phyloP scores from a whole-genome alignment of 176 grass and related monocot genomes.

The Carex littledalei region DNA sequence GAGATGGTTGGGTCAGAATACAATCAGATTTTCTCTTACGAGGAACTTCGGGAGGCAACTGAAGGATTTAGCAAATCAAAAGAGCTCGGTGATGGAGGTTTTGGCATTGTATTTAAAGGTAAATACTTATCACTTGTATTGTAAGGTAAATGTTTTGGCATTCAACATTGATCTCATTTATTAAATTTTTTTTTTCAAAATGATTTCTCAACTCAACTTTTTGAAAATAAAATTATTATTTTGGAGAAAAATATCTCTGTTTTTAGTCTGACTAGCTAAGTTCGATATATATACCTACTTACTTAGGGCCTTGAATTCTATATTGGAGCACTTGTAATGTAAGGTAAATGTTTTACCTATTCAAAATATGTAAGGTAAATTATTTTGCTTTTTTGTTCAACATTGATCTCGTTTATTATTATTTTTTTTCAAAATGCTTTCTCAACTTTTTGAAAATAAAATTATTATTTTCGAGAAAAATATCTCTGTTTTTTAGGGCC shows the following conservation, averaged over 20 bases:
- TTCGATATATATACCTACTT: too few species aligned
- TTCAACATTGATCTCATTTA: not conserved
- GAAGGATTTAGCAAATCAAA: conserved; percentile 55
- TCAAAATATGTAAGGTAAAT: too few species aligned
- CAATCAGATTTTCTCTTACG: conserved; percentile 63
- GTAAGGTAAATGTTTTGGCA: not conserved
- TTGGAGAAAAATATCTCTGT: not conserved
- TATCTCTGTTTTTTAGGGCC: not conserved
- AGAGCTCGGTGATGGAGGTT: conserved; percentile 82
- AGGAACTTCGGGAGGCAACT: conserved; percentile 69
- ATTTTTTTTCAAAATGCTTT: not conserved
- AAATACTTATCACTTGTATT: not conserved
- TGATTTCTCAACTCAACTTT: not conserved
- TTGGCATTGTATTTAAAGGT: conserved; percentile 87
- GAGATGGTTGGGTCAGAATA: conserved; percentile 34
- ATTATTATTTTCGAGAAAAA: not conserved
- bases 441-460: not conserved
- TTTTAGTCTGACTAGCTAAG: not conserved
- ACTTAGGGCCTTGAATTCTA: too few species aligned
- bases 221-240: not conserved
- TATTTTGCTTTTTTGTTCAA: not conserved
- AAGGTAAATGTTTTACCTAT: not conserved
- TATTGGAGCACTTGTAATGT: not conserved
- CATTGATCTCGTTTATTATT: not conserved
- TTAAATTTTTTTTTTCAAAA: not conserved